Evolutionary conservation across 345 rosid species (phyloP), one percentile per base, ranked within the genome.

Genomic region (Hibiscus trionum): DNA sequence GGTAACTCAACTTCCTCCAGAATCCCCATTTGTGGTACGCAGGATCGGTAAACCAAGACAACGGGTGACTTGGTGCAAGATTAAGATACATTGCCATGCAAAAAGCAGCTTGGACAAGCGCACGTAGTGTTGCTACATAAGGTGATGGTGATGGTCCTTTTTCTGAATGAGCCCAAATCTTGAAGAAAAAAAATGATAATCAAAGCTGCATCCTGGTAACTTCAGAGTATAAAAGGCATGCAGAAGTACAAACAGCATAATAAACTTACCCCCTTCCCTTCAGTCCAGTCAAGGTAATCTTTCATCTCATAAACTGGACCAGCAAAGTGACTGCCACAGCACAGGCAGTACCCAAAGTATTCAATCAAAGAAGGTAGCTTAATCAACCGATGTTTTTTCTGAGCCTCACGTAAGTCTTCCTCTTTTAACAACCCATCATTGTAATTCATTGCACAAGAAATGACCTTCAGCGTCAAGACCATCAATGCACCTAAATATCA

Each of bases 221-320:
- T 61, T 37, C 67, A 60, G 44, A 42, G 4, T 27, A 74, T 17
- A 68, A 21, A 76, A 76, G 73, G 11, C 19, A 75, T 44, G 66
- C 16, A 58, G 16, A 66, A 72, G 50, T 19, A 69, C 4, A 70
- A 77, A 62, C 7, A 49, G 39, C 16, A 66, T 37, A 61, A 76
- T 71, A 55, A 70, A 70, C 89, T 19, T 83, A 94, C 98, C 90
- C 93, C 97, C 69, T 82, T 92, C 79, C 81, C 81, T 83, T 84
- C 93, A 31, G 93, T 91, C 96, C 98, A 94, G 27, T 94, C 89
- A 39, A 94, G 88, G 85, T 91, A 94, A 78, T 90, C 97, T 85
- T 94, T 94, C 89, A 89, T 86, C 82, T 94, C 98, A 63, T 82
- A 91, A 66, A 94, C 97, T 7, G 98, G 98, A 35, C 98, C 98